Percentiles rank a stretch among this genome's conserved stretches.
Conservation (phyloP, 208 protist species). For the Lotmaria passim region DNA sequence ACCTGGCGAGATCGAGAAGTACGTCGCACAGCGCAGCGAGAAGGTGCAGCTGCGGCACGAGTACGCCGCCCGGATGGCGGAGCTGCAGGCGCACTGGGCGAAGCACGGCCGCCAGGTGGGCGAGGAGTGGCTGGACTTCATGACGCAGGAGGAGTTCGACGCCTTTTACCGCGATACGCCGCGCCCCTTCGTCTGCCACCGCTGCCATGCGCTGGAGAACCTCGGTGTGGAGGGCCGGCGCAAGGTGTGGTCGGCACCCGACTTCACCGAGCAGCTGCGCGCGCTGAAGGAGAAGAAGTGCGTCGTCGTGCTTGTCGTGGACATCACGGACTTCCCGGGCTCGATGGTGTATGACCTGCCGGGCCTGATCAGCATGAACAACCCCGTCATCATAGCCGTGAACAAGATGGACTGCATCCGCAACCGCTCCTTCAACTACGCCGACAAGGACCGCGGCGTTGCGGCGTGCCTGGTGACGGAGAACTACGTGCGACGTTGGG, state of each 20-base stretch:
- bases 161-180: slow-evolving; percentile 83
- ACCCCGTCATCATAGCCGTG: slow-evolving; percentile 88
- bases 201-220: slow-evolving; percentile 90
- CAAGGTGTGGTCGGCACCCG: slow-evolving; percentile 89
- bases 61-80: slow-evolving; percentile 89
- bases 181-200: slow-evolving; percentile 82
- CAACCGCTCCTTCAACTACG: slow-evolving; percentile 84
- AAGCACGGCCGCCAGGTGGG: slow-evolving; percentile 91
- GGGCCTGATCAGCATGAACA: slow-evolving; percentile 93
- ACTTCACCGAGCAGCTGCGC: slow-evolving; percentile 88
- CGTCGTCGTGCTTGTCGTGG: slow-evolving; percentile 90
- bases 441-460: slow-evolving; percentile 74
- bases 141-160: slow-evolving; percentile 93
- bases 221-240: slow-evolving; percentile 77
- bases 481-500: slow-evolving; percentile 81
- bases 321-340: slow-evolving; percentile 92
- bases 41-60: slow-evolving; percentile 60
- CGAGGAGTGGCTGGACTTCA: slow-evolving; percentile 94
- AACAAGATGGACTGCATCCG: slow-evolving; percentile 94
- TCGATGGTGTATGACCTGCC: slow-evolving; percentile 92
- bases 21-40: slow-evolving; percentile 59
- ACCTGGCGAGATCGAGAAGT: slow-evolving; percentile 76
- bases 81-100: slow-evolving; percentile 89
- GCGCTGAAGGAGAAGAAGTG: slow-evolving; percentile 82
- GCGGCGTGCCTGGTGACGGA: slow-evolving; percentile 69